Evolutionary conservation across 2,329 filamentous ascomycete species (phyloP).

Genomic region (Aspergillus quadricinctus): DNA sequence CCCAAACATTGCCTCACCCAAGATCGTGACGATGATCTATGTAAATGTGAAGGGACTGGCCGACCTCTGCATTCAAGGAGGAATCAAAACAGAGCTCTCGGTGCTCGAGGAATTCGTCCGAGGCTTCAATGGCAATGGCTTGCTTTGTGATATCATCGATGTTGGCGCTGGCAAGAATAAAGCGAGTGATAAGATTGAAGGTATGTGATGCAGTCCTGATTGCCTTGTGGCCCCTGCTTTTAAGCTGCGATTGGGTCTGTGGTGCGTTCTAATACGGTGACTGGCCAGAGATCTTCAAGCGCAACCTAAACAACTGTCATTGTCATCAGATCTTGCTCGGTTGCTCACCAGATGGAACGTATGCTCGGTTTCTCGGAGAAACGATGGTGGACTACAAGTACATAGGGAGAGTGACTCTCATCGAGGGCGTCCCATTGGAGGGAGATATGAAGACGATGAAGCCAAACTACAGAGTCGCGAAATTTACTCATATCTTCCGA

Average conservation of each 20-base stretch:
- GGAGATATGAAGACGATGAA: constrained; percentile 49
- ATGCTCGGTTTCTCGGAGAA: constrained; percentile 50
- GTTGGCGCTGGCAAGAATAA: constrained; percentile 43
- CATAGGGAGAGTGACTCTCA: constrained; percentile 48
- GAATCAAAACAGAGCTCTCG: constrained; percentile 40
- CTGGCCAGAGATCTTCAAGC: constrained; percentile 48
- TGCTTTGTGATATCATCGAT: constrained; percentile 50
- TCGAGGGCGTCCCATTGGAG: constrained; percentile 55
- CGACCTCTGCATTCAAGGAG: constrained; percentile 45
- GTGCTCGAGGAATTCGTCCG: constrained; percentile 50
- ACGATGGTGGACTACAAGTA: constrained; percentile 43
- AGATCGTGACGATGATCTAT: constrained; percentile 51
- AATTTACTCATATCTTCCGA: constrained; percentile 52
- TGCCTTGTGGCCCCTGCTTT: not conserved
- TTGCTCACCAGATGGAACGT: constrained; percentile 55
- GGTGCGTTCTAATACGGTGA: constrained; percentile 20
- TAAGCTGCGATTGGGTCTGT: constrained; percentile 10
- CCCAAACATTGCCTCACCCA: constrained; percentile 41
- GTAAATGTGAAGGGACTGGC: constrained; percentile 50
- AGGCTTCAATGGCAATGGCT: constrained; percentile 51
- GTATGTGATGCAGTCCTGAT: constrained; percentile 27
- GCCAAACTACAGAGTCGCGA: constrained; percentile 44
- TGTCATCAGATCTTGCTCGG: constrained; percentile 59
- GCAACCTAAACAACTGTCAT: constrained; percentile 54
- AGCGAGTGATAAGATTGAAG: constrained; percentile 46